A percentile compares a stretch with the other conserved stretches of the same genome.
Conservation (phyloP, 495 filamentous ascomycete species). For the Xylaria sp. region DNA sequence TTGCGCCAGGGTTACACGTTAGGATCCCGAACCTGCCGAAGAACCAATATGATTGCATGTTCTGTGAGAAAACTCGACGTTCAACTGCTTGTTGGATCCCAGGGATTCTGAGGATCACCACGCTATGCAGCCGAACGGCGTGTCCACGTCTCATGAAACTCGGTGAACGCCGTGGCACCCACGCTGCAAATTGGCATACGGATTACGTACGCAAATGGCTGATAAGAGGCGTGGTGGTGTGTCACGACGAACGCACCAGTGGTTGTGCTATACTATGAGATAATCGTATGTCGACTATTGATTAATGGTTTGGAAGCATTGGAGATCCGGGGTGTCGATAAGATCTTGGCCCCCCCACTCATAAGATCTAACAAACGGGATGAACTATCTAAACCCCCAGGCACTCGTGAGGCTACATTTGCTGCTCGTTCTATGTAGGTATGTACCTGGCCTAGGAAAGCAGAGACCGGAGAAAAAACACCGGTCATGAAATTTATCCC, state of each 20-base stretch:
- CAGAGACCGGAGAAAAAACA: neutral
- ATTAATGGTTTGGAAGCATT: slow-evolving; percentile 4
- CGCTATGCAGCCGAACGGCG: slow-evolving; percentile 22
- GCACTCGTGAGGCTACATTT: neutral
- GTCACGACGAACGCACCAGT: neutral
- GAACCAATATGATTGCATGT: slow-evolving; percentile 11
- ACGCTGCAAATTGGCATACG: neutral
- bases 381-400: neutral
- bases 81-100: neutral
- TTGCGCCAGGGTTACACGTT: slow-evolving; percentile 18
- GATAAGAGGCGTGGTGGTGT: neutral
- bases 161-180: slow-evolving; percentile 7
- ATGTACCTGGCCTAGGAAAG: neutral
- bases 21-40: slow-evolving; percentile 24
- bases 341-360: slow-evolving; percentile 2
- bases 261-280: slow-evolving; percentile 7
- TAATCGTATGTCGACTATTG: slow-evolving; percentile 4
- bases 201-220: slow-evolving; percentile 22
- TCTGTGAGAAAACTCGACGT: slow-evolving; percentile 6
- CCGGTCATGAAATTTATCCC: neutral
- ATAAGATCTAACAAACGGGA: neutral
- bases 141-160: slow-evolving; percentile 19
- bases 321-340: neutral
- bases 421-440: neutral
- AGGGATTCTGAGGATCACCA: slow-evolving; percentile 23